Conservation (phyloP, 2,329 filamentous ascomycete genomes). For the Pseudopyrenochaeta lycopersici region DNA sequence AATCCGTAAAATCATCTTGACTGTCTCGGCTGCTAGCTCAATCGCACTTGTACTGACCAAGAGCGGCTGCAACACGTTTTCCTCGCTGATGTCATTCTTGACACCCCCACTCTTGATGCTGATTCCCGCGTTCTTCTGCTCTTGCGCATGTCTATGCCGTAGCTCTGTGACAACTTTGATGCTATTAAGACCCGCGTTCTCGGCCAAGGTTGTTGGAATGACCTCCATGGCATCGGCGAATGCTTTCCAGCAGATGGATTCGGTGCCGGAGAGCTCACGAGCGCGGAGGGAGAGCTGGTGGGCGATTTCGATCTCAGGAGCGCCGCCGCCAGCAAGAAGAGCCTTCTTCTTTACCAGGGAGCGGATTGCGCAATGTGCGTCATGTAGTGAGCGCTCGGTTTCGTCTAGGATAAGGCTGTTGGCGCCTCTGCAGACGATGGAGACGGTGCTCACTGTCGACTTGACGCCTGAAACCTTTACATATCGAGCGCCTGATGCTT, state of each 20-base stretch:
- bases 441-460: conserved; percentile 84
- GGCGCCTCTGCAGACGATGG: conserved; percentile 91
- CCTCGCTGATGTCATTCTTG: conserved; percentile 94
- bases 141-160: conserved; percentile 91
- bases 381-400: conserved; percentile 94
- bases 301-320: conserved; percentile 95
- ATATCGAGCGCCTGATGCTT: conserved; percentile 86
- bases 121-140: conserved; percentile 94
- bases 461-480: conserved; percentile 95
- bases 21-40: conserved; percentile 95
- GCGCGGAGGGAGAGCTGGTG: conserved; percentile 84
- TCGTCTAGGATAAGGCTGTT: conserved; percentile 96
- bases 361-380: conserved; percentile 95
- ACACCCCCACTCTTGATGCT: conserved; percentile 98
- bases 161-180: conserved; percentile 99
- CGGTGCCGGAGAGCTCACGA: conserved; percentile 85
- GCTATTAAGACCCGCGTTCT: conserved; percentile 96
- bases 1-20: conserved; percentile 88
- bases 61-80: conserved; percentile 95
- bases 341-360: conserved; percentile 99
- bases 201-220: conserved; percentile 93
- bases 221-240: conserved; percentile 98
- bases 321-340: conserved; percentile 95
- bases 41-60: conserved; percentile 97
- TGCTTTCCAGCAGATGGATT: conserved; percentile 98